These are phyloP conservation scores for Trichoderma sp. DNA, from an alignment of 2,329 filamentous ascomycete species.

Conservation along the genomic window DNA sequence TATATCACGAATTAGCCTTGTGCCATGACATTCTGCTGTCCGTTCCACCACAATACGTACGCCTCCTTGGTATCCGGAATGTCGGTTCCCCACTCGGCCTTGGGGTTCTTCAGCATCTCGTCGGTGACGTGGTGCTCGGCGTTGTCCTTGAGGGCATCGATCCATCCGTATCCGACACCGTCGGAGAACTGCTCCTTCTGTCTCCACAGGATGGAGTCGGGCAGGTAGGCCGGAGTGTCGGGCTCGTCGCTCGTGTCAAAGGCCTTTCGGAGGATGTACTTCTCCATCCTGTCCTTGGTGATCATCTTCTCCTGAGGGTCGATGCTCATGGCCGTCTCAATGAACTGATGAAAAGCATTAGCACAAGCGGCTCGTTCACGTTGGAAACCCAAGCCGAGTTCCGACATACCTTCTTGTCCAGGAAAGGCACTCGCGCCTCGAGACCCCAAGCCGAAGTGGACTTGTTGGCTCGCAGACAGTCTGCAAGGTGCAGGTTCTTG, in stretches of 20 bases:
- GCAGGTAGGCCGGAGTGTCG: slow-evolving; percentile 80
- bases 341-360: slow-evolving; percentile 60
- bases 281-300: slow-evolving; percentile 84
- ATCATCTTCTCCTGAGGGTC: slow-evolving; percentile 97
- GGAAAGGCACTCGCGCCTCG: slow-evolving; percentile 95
- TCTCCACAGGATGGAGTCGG: slow-evolving; percentile 92
- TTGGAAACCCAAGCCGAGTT: neutral
- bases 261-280: slow-evolving; percentile 96
- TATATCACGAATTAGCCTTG: slow-evolving; percentile 42
- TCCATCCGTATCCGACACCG: slow-evolving; percentile 98
- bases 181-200: slow-evolving; percentile 99
- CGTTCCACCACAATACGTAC: slow-evolving; percentile 51
- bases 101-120: slow-evolving; percentile 98
- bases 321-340: slow-evolving; percentile 89
- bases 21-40: neutral
- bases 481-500: slow-evolving; percentile 94
- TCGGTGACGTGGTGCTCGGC: slow-evolving; percentile 88
- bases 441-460: slow-evolving; percentile 97
- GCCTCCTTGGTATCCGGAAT: slow-evolving; percentile 97
- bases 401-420: slow-evolving; percentile 75
- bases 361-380: neutral
- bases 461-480: slow-evolving; percentile 98
- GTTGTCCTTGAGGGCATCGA: slow-evolving; percentile 93
- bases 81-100: slow-evolving; percentile 91
- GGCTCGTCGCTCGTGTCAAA: slow-evolving; percentile 93